A percentile compares a stretch with the other conserved stretches of the same genome.
phyloP scores from a whole-genome alignment of 140 eudicot genomes.

The Eryngium alpinum region DNA sequence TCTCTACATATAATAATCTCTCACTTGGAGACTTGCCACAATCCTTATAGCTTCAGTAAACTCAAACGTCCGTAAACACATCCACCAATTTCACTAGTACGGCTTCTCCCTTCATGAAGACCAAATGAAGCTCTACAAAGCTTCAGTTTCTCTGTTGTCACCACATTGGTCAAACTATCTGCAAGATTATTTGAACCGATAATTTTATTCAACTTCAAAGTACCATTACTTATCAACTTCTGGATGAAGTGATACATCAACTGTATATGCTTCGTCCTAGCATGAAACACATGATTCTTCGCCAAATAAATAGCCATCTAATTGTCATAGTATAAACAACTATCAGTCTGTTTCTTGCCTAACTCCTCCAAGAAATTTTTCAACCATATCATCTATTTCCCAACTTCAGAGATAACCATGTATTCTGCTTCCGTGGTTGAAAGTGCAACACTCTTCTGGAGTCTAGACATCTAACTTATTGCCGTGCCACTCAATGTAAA shows the following conservation, averaged over 20 bases:
- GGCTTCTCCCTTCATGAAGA: background rate
- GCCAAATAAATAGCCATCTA: background rate
- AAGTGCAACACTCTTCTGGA: background rate
- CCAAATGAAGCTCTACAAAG: too few species aligned
- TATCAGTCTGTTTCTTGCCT: background rate
- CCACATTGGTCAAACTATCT: background rate
- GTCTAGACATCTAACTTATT: slow-evolving; percentile 2
- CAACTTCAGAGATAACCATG: background rate
- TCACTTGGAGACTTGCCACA: background rate
- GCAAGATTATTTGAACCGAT: background rate
- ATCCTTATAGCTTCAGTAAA: background rate
- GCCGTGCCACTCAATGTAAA: background rate
- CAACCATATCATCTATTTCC: slow-evolving; percentile 2
- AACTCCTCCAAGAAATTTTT: too few species aligned
- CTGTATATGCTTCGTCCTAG: background rate
- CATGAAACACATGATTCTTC: background rate
- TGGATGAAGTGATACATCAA: background rate
- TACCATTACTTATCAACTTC: background rate
- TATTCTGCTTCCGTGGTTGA: background rate
- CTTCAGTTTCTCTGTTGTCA: too few species aligned
- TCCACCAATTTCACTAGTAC: too few species aligned
- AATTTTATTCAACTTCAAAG: background rate
- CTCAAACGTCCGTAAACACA: too few species aligned
- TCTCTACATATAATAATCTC: too few species aligned
- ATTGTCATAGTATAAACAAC: background rate